Evolutionary conservation across 176 grass and related monocot genomes (phyloP).

Genomic region (Bothriochloa decipiens): DNA sequence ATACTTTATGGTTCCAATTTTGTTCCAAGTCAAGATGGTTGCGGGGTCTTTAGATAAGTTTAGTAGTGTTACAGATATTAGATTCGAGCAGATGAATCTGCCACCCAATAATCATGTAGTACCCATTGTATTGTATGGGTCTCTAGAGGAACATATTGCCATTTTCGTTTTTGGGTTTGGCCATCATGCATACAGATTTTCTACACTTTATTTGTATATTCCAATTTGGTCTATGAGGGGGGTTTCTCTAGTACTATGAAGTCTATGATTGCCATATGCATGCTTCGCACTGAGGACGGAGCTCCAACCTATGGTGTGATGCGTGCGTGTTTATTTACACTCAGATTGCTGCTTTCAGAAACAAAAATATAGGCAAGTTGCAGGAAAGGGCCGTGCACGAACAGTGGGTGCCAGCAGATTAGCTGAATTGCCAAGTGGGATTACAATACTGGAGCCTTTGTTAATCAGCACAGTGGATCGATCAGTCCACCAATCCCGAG

Average conservation of each 20-base stretch:
- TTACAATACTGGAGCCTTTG: slow-evolving; percentile 35
- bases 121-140: slow-evolving; percentile 3
- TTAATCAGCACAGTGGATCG: slow-evolving; percentile 34
- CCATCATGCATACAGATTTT: background rate
- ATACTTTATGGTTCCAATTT: slow-evolving; percentile 47
- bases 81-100: slow-evolving; percentile 48
- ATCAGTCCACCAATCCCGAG: slow-evolving; percentile 52
- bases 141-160: background rate
- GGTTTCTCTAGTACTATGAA: slow-evolving; percentile 14
- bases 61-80: slow-evolving; percentile 50
- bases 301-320: slow-evolving; percentile 26
- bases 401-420: slow-evolving; percentile 39
- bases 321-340: slow-evolving; percentile 31
- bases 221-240: background rate
- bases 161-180: background rate
- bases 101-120: slow-evolving; percentile 35
- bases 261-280: background rate
- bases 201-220: background rate
- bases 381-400: slow-evolving; percentile 27
- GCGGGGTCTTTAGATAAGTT: slow-evolving; percentile 54
- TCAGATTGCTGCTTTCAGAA: background rate
- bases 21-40: slow-evolving; percentile 45
- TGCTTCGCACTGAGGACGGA: background rate
- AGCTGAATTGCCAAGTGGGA: slow-evolving; percentile 49
- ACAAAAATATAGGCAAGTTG: slow-evolving; percentile 39